Conservation (phyloP, 768 basidiomycete species). For the Suillus alpinus region DNA sequence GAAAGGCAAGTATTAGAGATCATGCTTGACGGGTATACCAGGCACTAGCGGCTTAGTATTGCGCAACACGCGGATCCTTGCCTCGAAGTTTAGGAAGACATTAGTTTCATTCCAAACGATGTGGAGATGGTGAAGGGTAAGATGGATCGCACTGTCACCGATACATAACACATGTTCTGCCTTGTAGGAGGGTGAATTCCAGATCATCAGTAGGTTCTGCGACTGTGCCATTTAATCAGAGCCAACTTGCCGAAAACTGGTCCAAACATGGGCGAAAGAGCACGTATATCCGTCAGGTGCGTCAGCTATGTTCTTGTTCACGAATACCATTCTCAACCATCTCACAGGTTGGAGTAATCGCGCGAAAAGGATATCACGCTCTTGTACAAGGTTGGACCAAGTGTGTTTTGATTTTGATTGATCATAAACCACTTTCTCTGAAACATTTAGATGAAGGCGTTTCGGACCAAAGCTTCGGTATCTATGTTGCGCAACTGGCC, state of each 20-base stretch:
- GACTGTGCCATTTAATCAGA: neutral
- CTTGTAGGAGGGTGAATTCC: conserved; percentile 82
- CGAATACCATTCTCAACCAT: neutral
- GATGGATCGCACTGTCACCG: conserved; percentile 9
- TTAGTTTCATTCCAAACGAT: conserved; percentile 94
- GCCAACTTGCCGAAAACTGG: conserved; percentile 54
- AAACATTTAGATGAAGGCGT: conserved; percentile 50
- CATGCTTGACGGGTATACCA: conserved; percentile 23
- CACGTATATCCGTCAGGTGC: conserved; percentile 85
- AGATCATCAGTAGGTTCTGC: conserved; percentile 75
- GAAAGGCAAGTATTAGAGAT: conserved; percentile 54
- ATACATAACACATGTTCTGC: neutral
- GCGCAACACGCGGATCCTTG: conserved; percentile 89
- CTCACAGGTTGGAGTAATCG: conserved; percentile 77
- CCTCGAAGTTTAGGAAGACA: conserved; percentile 92
- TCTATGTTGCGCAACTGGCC: conserved; percentile 93
- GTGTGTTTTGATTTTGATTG: conserved; percentile 39
- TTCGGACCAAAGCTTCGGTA: conserved; percentile 97
- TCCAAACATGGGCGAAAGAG: conserved; percentile 99
- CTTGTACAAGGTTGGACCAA: conserved; percentile 72
- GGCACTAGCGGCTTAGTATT: conserved; percentile 80
- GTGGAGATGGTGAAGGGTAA: conserved; percentile 89
- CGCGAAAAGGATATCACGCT: conserved; percentile 77
- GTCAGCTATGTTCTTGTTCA: neutral
- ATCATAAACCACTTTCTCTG: neutral